Percentiles rank a stretch among this genome's conserved stretches.
Evolutionary conservation across 441 rosid genomes (phyloP).

Genomic region (Adansonia madagascariensis): DNA sequence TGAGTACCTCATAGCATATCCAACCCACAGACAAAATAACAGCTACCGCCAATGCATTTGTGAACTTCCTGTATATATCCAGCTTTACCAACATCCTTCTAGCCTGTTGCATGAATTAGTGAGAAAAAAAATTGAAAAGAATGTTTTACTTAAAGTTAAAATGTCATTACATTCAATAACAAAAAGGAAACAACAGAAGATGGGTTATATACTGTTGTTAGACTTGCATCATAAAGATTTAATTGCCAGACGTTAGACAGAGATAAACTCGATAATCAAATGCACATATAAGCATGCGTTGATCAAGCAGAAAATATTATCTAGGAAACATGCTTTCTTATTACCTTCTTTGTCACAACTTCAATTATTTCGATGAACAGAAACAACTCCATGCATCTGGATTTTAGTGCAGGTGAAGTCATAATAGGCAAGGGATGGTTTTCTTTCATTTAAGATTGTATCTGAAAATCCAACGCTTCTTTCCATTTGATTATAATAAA

Average conservation of each 20-base stretch:
- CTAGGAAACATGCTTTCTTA: not conserved
- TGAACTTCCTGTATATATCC: slow-evolving; percentile 91
- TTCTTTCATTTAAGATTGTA: not conserved
- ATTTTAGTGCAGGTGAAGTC: not conserved
- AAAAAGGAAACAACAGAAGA: not conserved
- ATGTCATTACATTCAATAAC: not conserved
- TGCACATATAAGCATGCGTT: not conserved
- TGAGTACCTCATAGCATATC: slow-evolving; percentile 93
- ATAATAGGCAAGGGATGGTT: not conserved
- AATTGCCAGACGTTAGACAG: not conserved
- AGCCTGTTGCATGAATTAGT: slow-evolving; percentile 48
- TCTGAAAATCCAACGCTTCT: not conserved
- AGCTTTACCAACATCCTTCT: slow-evolving; percentile 85
- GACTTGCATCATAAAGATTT: not conserved
- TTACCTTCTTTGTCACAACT: not conserved
- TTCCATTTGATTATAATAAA: not conserved
- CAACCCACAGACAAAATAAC: slow-evolving; percentile 93
- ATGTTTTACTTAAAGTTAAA: not conserved
- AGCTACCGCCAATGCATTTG: slow-evolving; percentile 90
- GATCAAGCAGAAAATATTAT: not conserved
- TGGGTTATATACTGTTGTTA: not conserved
- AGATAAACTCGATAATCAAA: not conserved
- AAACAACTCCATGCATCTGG: not conserved
- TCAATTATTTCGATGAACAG: not conserved
- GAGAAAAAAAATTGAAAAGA: slow-evolving; percentile 18